These are phyloP conservation scores for Aleurites moluccanus DNA, from an alignment of 441 rosid genomes.

Conservation along the genomic window DNA sequence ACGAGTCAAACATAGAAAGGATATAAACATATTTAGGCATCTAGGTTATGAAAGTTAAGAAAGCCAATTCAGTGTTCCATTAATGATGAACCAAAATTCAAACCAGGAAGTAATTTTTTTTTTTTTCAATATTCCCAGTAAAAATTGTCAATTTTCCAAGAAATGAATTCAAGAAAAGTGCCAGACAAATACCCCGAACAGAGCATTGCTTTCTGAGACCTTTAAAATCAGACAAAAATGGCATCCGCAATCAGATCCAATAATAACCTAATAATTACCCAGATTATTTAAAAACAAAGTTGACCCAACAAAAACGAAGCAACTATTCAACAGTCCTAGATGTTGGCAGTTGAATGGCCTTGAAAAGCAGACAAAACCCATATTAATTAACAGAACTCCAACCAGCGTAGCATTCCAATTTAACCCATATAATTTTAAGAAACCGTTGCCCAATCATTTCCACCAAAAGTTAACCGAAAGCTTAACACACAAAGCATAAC, in stretches of 20 bases:
- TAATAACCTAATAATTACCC: not conserved
- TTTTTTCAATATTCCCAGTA: not conserved
- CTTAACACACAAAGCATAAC: not conserved
- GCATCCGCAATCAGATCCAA: slow-evolving; percentile 1
- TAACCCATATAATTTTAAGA: not conserved
- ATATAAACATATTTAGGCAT: not conserved
- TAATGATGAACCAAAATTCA: not conserved
- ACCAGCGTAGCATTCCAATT: not conserved
- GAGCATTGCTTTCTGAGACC: not conserved
- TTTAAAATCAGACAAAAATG: not conserved
- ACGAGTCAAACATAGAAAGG: not conserved
- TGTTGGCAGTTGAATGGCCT: too few species aligned
- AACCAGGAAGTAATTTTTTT: not conserved
- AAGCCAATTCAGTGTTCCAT: not conserved
- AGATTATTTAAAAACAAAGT: not conserved
- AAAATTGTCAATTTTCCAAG: not conserved
- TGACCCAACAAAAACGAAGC: not conserved
- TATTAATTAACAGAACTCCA: not conserved
- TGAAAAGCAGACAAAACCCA: not conserved
- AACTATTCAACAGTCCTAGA: not conserved
- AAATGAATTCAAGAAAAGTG: not conserved
- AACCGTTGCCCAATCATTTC: not conserved
- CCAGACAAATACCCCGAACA: not conserved
- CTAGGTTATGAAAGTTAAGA: not conserved
- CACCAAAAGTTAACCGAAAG: not conserved